Base-by-base conservation (phyloP, 768 basidiomycete genomes). In the Xerocomus brunneocitrinus region DNA sequence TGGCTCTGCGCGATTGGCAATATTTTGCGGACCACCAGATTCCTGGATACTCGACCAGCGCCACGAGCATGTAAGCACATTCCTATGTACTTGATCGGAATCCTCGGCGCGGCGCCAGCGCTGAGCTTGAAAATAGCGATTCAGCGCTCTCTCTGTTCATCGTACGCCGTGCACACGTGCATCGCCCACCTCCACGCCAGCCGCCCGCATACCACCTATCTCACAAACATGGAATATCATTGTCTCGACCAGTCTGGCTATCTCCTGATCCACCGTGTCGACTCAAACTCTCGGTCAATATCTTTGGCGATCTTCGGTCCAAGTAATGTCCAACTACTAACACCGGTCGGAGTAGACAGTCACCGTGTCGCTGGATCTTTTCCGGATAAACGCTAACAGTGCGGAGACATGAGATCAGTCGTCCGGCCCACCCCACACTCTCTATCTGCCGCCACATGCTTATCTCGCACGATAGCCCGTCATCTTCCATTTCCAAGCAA, bases 51-150 rank as follows among this genome's bases (percentile, higher is more conserved):
- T 47, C 40, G 57, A 58, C 22, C 58, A 57, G 52, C 53, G 19
- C 19, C 19, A 19, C 19, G 19, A 19, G 19, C 19, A 19, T 19
- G 19, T 19, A 19, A 19, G 19, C 19, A 19, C 19, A 19, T 19
- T 19, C 19, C 19, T n/a, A n/a, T n/a, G 19, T 19, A 19, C 19
- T 54, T 14, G 61, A 55, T 51, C 56, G 53, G 56, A 58, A 55
- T 55, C 56, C 51, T 59, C 50, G 52, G 56, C 47, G 39, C 55
- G 62, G 62, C 58, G 49, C 34, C 47, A 25, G 49, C 62, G 56
- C 56, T 47, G 62, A 56, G 49, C 28, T 62, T 62, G 24, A 65
- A 62, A 52, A n/a, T 28, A 19, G 14, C 51, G 59, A 62, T 63
- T 62, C 52, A 50, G 52, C 43, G 27, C 43, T 32, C 19, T 31